Evolutionary conservation across 345 rosid genomes (phyloP), one percentile per base, ranked within the genome.

Genomic region (Boechera retrofracta): DNA sequence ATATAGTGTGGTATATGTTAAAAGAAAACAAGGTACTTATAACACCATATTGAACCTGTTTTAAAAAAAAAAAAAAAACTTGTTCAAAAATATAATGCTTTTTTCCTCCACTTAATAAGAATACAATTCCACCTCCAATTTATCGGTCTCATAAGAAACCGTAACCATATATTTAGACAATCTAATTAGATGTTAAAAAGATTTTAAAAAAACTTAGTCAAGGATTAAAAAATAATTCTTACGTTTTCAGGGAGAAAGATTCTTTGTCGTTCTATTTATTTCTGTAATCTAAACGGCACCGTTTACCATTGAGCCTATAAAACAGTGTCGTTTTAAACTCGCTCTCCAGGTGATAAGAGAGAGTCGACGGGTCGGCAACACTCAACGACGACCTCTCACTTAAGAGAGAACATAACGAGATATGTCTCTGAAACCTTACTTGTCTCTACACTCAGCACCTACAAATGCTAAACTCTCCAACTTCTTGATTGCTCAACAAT

Each of bases 401-500:
- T 58, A 21, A 21, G 24, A 21, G 24, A 21, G 24, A 21, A 21
- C 24, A 21, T 21, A 42, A 38, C 73, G 26, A 69, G 35, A 32
- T 31, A 80, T 80, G 83, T 52, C 83, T 62, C 73, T 76, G 53
- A 76, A 71, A 28, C 70, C 33, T 36, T 67, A 11, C 65, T 65
- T 80, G 33, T 67, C 69, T 73, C 36, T 73, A 26, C 41, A 67
- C 29, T 39, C 75, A 39, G 47, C 75, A 33, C 54, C 38, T 42
- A 39, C 33, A 69, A 11, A 21, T 51, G 62, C 67, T 1, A 55
- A 68, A n/a, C 47, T 26, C 41, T 35, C 32, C 16, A 81, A 58
- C 29, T 12, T 83, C 64, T 75, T 61, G 71, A 66, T 51, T 84
- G 77, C 66, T 56, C 60, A 83, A 12, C 87, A 76, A 67, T 73